Base-by-base conservation (phyloP, 192 early-diverging fungal species). In the Coemansia sp. region DNA sequence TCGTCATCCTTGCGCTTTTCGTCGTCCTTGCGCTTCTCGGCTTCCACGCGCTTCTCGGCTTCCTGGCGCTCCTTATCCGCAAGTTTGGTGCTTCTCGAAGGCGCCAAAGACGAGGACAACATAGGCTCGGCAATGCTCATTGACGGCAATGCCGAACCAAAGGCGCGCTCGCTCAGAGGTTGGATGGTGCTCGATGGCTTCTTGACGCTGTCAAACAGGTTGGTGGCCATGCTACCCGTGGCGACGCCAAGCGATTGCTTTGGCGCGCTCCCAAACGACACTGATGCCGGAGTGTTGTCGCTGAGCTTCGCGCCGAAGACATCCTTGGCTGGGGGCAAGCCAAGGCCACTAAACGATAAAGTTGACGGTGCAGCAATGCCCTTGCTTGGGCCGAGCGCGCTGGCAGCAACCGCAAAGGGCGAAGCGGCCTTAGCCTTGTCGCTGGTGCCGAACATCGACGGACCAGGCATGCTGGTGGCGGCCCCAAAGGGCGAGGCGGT, bases 11-110 rank as follows among this genome's bases (percentile, higher is more conserved):
- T 24, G 32, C 58, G 58, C 60, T 62, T 53, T 43, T 57, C 31
- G 35, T 56, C 56, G 31, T 73, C 59, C 22, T 57, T 20, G 22
- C 51, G 35, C 42, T 56, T 12, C 27, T 66, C 59, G 25, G 45
- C 46, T 29, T 32, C 25, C 41, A 43, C 35, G 51, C 49, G 40
- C 51, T 56, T 65, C 39, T 64, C 37, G 36, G 37, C 37, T 19
- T 54, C 37, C 14, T 25, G 32, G 22, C 37, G 47, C 62, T 56
- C 47, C 27, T 49, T 49, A 5, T 49, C 47, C 24, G 47, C 54
- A 20, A 11, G 17, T 14, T 58, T 36, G 15, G 54, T 20, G 6
- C 15, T 47, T 22, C 24, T 31, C 27, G 38, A 38, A 31, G 35
- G 15, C 15, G n/a, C 24, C 3, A 49, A 29, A 24, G 24, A 27